These are phyloP conservation scores for Scleroderma citrinum DNA, from an alignment of 768 basidiomycete genomes.

Conservation along the genomic window DNA sequence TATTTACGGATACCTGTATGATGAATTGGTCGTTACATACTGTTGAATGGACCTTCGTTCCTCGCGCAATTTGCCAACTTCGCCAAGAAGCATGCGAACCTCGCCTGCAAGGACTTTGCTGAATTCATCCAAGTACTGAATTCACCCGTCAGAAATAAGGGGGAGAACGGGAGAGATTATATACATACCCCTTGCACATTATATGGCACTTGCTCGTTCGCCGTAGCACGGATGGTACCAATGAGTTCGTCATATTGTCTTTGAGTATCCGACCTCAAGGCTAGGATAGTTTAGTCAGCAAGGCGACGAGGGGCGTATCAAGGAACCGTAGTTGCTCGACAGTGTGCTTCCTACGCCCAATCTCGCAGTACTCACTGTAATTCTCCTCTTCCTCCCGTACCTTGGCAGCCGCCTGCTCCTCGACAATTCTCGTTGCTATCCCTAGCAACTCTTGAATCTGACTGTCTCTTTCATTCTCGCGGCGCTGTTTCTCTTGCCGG, in stretches of 20 bases:
- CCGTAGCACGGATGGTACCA: conserved; percentile 60
- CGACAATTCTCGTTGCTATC: too few species aligned
- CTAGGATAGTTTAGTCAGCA: not conserved
- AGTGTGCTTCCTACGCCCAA: too few species aligned
- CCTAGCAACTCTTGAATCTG: too few species aligned
- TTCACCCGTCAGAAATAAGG: conserved; percentile 2
- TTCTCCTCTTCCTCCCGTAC: too few species aligned
- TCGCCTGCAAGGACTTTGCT: conserved; percentile 50
- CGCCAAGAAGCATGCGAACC: conserved; percentile 60
- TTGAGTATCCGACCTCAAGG: conserved; percentile 32
- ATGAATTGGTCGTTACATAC: conserved; percentile 32
- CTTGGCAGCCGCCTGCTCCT: too few species aligned
- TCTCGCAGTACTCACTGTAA: too few species aligned
- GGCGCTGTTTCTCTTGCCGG: too few species aligned
- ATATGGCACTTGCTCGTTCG: conserved; percentile 71
- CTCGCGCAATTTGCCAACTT: conserved; percentile 78
- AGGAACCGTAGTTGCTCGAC: too few species aligned
- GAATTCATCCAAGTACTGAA: conserved; percentile 80
- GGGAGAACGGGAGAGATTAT: not conserved
- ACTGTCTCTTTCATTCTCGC: too few species aligned
- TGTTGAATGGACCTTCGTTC: conserved; percentile 72
- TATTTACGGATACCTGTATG: conserved; percentile 1
- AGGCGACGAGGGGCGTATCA: too few species aligned
- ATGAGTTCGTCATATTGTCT: conserved; percentile 65
- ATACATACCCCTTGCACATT: conserved; percentile 72